Evolutionary conservation across 2,329 filamentous ascomycete species (phyloP).

Genomic region (Microcyclosporella mali): DNA sequence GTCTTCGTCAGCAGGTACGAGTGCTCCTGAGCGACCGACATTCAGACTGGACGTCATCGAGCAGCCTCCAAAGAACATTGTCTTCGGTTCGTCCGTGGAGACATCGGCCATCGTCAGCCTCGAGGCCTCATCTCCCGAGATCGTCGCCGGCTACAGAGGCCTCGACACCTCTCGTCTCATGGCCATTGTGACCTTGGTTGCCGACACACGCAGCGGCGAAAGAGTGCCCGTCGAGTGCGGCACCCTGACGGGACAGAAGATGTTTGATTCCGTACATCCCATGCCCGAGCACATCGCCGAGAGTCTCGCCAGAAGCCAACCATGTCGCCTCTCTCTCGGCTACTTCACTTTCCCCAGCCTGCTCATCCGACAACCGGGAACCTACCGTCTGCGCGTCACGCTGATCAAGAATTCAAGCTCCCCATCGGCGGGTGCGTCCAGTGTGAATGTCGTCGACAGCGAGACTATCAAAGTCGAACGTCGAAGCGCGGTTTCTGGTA

Average conservation of each 20-base stretch:
- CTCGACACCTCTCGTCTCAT: constrained; percentile 27
- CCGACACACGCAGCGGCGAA: constrained; percentile 25
- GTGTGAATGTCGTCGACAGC: constrained; percentile 25
- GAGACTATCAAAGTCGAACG: constrained; percentile 29
- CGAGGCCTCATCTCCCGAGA: constrained; percentile 20
- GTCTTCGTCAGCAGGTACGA: constrained; percentile 12
- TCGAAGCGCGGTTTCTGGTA: constrained; percentile 8
- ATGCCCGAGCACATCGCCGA: constrained; percentile 24
- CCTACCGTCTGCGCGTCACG: constrained; percentile 26
- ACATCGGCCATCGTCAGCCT: constrained; percentile 29
- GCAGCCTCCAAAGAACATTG: constrained; percentile 22
- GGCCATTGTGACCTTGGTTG: constrained; percentile 27
- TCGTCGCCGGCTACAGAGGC: constrained; percentile 14
- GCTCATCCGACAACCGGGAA: constrained; percentile 28
- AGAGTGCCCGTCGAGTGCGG: constrained; percentile 24
- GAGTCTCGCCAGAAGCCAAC: constrained; percentile 23
- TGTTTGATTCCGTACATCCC: constrained; percentile 30
- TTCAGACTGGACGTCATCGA: constrained; percentile 31
- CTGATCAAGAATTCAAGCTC: constrained; percentile 24
- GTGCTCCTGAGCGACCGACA: constrained; percentile 16
- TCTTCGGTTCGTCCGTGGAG: constrained; percentile 26
- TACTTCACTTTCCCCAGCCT: constrained; percentile 30
- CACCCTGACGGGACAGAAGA: constrained; percentile 28
- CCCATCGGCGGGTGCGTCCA: constrained; percentile 16
- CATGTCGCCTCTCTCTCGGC: constrained; percentile 24